These are phyloP conservation scores for Mortierella sp. DNA, from an alignment of 371 early-diverging fungal genomes.

Conservation along the genomic window DNA sequence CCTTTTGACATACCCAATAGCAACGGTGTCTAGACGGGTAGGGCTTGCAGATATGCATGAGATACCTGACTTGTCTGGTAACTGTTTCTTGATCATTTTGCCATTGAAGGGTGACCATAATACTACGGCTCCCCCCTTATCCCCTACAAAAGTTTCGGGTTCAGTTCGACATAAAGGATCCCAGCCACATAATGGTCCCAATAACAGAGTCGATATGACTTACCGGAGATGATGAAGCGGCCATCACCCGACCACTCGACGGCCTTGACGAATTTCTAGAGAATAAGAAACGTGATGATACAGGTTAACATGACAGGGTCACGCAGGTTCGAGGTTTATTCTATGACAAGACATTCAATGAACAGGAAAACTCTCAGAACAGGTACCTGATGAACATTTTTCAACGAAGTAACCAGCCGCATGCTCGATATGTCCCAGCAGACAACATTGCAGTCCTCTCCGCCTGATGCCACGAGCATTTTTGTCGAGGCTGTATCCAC, in stretches of 20 bases:
- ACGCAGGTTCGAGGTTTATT: too few relatives aligned
- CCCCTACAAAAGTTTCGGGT: constrained; percentile 21
- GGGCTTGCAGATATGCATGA: constrained; percentile 33
- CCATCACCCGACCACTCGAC: constrained; percentile 50
- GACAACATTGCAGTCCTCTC: constrained; percentile 30
- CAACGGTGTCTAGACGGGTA: constrained; percentile 16
- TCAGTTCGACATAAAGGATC: neutral
- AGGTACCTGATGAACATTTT: constrained; percentile 25
- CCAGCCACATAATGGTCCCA: too few relatives aligned
- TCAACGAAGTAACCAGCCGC: constrained; percentile 1
- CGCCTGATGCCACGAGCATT: constrained; percentile 29
- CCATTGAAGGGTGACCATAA: constrained; percentile 37
- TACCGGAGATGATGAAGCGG: constrained; percentile 35
- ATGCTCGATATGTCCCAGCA: constrained; percentile 34
- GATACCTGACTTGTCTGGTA: constrained; percentile 22
- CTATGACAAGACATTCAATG: too few relatives aligned
- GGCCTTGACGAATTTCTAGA: constrained; percentile 39
- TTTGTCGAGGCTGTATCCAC: neutral
- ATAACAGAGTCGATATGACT: too few relatives aligned
- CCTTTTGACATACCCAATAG: constrained; percentile 29
- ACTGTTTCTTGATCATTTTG: constrained; percentile 4
- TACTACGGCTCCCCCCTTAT: constrained; percentile 23
- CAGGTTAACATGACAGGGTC: too few relatives aligned
- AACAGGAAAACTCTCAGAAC: neutral
- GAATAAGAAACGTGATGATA: too few relatives aligned